Conservation (phyloP, 2,329 filamentous ascomycete species). For the Chrysoporthe austroafricana region DNA sequence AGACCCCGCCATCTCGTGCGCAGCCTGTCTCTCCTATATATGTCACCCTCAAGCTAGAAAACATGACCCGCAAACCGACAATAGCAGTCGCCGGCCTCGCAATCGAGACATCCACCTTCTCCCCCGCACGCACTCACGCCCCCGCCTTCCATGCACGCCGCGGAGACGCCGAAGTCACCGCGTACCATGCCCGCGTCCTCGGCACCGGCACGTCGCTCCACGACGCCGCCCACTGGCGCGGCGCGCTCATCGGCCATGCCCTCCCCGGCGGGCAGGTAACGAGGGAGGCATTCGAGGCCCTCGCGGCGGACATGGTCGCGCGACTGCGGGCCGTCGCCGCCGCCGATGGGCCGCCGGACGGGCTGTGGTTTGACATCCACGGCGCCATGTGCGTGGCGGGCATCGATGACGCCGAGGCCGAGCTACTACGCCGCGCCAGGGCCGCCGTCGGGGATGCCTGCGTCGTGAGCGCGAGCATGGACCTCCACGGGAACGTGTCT, state of each 20-base stretch:
- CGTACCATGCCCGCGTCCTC: conserved; percentile 49
- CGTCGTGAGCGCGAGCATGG: conserved; percentile 58
- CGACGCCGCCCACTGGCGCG: conserved; percentile 51
- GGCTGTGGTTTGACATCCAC: conserved; percentile 60
- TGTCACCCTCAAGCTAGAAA: neutral
- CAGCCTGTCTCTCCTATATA: neutral
- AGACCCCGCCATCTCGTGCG: neutral
- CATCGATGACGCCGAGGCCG: conserved; percentile 51
- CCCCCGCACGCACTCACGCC: conserved; percentile 51
- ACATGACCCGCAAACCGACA: conserved; percentile 38
- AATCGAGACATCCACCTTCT: conserved; percentile 58
- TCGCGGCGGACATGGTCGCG: conserved; percentile 45
- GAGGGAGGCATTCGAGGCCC: conserved; percentile 48
- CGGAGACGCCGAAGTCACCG: conserved; percentile 46
- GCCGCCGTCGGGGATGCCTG: conserved; percentile 48
- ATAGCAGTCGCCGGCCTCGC: conserved; percentile 57
- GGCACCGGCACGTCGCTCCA: conserved; percentile 45
- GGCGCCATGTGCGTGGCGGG: conserved; percentile 59
- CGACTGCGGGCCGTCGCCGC: conserved; percentile 44
- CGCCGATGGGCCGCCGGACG: conserved; percentile 42
- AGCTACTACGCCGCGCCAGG: conserved; percentile 51
- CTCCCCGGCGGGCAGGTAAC: conserved; percentile 54
- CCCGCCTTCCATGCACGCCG: conserved; percentile 54
- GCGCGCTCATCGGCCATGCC: conserved; percentile 55
- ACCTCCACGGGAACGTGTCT: conserved; percentile 60